These are phyloP conservation scores for Fraxinus excelsior DNA, from an alignment of 257 asterid genomes.

Conservation along the genomic window DNA sequence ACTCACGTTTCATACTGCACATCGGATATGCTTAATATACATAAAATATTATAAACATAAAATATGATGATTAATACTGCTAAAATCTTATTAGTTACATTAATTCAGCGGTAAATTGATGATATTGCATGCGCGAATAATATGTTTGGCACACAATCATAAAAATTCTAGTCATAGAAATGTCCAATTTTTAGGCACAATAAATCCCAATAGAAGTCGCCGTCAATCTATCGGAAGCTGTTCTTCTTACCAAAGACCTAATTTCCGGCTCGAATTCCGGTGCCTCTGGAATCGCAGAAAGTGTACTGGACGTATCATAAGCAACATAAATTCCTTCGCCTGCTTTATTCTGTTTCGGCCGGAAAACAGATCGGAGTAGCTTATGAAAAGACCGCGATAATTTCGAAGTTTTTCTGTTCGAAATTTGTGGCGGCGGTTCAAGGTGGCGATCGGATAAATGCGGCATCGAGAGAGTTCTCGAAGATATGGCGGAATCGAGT, in stretches of 20 bases:
- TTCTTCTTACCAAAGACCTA: conserved; percentile 48
- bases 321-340: conserved; percentile 34
- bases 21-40: too few species aligned
- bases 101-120: too few species aligned
- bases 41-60: not conserved
- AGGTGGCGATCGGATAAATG: conserved; percentile 52
- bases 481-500: conserved; percentile 60
- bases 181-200: conserved; percentile 29
- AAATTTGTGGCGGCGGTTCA: conserved; percentile 15
- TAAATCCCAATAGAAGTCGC: conserved; percentile 51
- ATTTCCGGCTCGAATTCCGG: conserved; percentile 68
- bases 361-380: conserved; percentile 56
- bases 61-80: not conserved
- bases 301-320: conserved; percentile 46
- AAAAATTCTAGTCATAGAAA: too few species aligned
- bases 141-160: too few species aligned
- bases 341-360: conserved; percentile 30
- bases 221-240: conserved; percentile 58
- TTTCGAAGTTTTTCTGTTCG: conserved; percentile 45
- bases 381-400: conserved; percentile 56
- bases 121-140: too few species aligned
- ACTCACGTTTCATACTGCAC: too few species aligned
- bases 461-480: conserved; percentile 78
- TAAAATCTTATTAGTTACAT: not conserved
- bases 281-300: conserved; percentile 57